These are phyloP conservation scores for Globisporangium nodosum DNA, from an alignment of 352 stramenopile species.

Conservation along the genomic window DNA sequence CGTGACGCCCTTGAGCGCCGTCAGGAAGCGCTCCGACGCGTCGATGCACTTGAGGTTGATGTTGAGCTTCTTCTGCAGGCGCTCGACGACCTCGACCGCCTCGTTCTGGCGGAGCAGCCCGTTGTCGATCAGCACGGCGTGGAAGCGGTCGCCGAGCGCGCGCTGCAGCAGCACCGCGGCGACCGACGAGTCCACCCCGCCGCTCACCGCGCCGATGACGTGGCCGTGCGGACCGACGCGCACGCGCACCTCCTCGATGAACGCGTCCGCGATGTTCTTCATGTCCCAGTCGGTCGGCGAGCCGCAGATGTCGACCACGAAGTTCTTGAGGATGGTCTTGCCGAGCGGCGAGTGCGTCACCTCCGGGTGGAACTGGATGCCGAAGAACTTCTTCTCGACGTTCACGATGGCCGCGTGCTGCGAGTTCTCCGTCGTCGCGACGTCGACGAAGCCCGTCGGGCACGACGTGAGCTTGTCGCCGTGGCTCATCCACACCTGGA, in stretches of 20 bases:
- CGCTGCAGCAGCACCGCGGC: constrained; percentile 96
- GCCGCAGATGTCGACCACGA: constrained; percentile 94
- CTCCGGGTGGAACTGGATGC: constrained; percentile 97
- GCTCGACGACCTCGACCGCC: constrained; percentile 86
- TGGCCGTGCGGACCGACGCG: constrained; percentile 93
- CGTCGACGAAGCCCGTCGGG: constrained; percentile 90
- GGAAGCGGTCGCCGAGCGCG: constrained; percentile 97
- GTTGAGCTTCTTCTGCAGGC: constrained; percentile 84
- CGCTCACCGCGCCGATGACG: constrained; percentile 98
- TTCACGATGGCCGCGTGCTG: constrained; percentile 95
- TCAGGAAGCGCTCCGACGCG: constrained; percentile 95
- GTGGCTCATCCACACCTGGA: constrained; percentile 99
- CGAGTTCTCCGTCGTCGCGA: constrained; percentile 87
- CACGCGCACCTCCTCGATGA: constrained; percentile 87
- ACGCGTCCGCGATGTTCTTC: constrained; percentile 90
- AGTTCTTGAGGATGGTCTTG: constrained; percentile 96
- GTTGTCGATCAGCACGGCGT: constrained; percentile 99
- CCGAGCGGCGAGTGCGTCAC: constrained; percentile 96
- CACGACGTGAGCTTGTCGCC: constrained; percentile 96
- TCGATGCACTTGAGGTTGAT: constrained; percentile 98
- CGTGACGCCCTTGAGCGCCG: constrained; percentile 89
- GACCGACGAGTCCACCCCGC: constrained; percentile 98
- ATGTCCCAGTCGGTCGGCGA: constrained; percentile 98
- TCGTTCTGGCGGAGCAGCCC: constrained; percentile 97
- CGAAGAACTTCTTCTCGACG: constrained; percentile 91